Evolutionary conservation across 2,329 filamentous ascomycete species (phyloP).

Genomic region (Pseudogymnoascus destructans): DNA sequence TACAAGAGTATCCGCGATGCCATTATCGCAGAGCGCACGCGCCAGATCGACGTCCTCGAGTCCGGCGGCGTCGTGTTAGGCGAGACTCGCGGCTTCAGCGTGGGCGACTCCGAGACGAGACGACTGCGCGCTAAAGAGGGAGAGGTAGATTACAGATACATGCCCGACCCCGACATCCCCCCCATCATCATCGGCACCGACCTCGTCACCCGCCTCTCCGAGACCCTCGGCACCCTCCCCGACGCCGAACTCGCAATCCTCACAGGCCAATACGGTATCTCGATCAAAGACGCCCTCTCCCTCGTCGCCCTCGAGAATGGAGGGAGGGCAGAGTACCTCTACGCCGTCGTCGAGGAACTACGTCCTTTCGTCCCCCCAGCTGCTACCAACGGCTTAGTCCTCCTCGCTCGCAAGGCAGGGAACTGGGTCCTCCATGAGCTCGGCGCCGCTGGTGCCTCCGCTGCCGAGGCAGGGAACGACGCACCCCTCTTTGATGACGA

Average conservation of each 20-base stretch:
- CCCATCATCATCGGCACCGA: slow-evolving; percentile 64
- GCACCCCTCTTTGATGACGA: slow-evolving; percentile 18
- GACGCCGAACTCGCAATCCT: slow-evolving; percentile 56
- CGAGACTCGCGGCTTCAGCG: slow-evolving; percentile 86
- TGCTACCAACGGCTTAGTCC: slow-evolving; percentile 20
- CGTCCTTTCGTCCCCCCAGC: neutral
- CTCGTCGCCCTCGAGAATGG: slow-evolving; percentile 67
- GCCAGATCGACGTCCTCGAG: slow-evolving; percentile 73
- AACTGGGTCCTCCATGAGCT: slow-evolving; percentile 68
- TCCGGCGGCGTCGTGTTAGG: slow-evolving; percentile 61
- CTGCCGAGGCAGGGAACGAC: slow-evolving; percentile 25
- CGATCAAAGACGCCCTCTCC: slow-evolving; percentile 69
- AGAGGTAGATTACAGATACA: slow-evolving; percentile 94
- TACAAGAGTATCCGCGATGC: slow-evolving; percentile 94
- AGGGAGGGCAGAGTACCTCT: slow-evolving; percentile 69
- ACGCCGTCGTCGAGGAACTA: slow-evolving; percentile 42
- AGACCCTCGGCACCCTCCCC: slow-evolving; percentile 55
- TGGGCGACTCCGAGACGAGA: slow-evolving; percentile 70
- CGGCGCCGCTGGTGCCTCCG: slow-evolving; percentile 45
- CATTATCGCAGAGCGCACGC: slow-evolving; percentile 77
- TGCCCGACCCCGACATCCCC: slow-evolving; percentile 87
- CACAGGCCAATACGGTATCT: slow-evolving; percentile 54
- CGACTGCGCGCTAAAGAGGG: slow-evolving; percentile 85
- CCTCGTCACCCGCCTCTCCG: slow-evolving; percentile 50
- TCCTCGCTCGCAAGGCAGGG: slow-evolving; percentile 27